Evolutionary conservation across 176 grass and related monocot genomes (phyloP).

Genomic region (Eragrostis nindensis): DNA sequence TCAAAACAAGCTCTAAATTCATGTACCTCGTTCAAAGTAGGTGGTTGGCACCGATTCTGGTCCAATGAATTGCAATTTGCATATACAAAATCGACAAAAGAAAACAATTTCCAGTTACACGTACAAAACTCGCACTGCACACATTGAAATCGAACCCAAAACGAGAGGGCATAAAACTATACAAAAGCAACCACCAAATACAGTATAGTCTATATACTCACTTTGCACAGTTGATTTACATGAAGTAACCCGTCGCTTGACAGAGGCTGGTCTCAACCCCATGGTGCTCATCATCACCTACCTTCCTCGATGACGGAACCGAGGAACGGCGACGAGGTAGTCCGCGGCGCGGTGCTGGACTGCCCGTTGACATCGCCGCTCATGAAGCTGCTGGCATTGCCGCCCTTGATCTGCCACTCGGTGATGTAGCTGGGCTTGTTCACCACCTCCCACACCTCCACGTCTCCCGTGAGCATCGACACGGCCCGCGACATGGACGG

Average conservation of each 20-base stretch:
- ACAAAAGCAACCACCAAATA: not conserved
- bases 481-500: constrained; percentile 80
- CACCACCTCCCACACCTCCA: constrained; percentile 41
- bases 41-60: not conserved
- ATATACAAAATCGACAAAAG: not conserved
- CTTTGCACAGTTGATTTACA: not conserved
- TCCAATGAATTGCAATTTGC: not conserved
- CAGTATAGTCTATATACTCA: not conserved
- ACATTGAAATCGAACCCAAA: not conserved
- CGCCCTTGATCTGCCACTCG: constrained; percentile 70
- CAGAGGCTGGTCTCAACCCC: not conserved
- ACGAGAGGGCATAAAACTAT: not conserved
- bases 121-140: not conserved
- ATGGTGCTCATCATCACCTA: constrained; percentile 13
- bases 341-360: not conserved
- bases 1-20: too few relatives aligned
- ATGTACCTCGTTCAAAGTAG: too few relatives aligned
- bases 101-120: not conserved
- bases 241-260: too few relatives aligned
- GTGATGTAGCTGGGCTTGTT: constrained; percentile 75
- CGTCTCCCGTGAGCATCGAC: constrained; percentile 64
- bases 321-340: constrained; percentile 23
- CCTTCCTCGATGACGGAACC: constrained; percentile 45
- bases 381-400: constrained; percentile 41
- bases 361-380: constrained; percentile 27